Evolutionary conservation across 2,329 filamentous ascomycete genomes (phyloP).

Genomic region (Aspergillus udagawae): DNA sequence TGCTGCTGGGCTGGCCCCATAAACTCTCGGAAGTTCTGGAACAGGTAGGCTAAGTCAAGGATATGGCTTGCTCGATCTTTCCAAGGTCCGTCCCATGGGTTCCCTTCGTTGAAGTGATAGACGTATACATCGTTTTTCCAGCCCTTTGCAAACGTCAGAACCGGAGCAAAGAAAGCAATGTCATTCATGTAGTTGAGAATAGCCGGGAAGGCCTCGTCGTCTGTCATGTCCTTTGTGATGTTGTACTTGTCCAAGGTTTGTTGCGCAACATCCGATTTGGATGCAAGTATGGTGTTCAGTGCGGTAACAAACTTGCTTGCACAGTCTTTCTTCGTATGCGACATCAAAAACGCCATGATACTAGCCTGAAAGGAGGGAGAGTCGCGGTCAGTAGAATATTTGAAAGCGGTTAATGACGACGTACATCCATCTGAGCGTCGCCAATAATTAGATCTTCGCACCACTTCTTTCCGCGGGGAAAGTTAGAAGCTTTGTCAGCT

Average conservation of each 20-base stretch:
- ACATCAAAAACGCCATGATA: constrained; percentile 27
- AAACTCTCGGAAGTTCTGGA: constrained; percentile 45
- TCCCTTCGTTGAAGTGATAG: constrained; percentile 47
- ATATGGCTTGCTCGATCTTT: constrained; percentile 42
- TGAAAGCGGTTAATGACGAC: constrained; percentile 9
- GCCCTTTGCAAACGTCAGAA: constrained; percentile 37
- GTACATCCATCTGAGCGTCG: constrained; percentile 46
- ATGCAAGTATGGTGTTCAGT: constrained; percentile 14
- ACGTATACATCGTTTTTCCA: constrained; percentile 35
- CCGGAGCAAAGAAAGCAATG: constrained; percentile 45
- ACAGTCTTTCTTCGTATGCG: constrained; percentile 17
- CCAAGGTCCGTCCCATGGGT: constrained; percentile 44
- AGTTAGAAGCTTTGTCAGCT: constrained; percentile 18
- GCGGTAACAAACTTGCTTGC: constrained; percentile 22
- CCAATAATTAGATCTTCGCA: constrained; percentile 47
- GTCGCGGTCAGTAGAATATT: constrained; percentile 1
- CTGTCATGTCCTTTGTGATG: constrained; percentile 31
- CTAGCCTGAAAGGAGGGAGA: constrained; percentile 17
- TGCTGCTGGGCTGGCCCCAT: constrained; percentile 29
- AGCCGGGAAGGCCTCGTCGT: constrained; percentile 40
- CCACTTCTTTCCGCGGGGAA: constrained; percentile 44
- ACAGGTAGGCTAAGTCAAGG: constrained; percentile 44
- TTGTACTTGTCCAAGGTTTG: constrained; percentile 38
- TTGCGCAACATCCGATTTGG: constrained; percentile 22
- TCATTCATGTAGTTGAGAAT: constrained; percentile 46